Conservation (phyloP, 768 basidiomycete genomes). For the Suillus decipiens region DNA sequence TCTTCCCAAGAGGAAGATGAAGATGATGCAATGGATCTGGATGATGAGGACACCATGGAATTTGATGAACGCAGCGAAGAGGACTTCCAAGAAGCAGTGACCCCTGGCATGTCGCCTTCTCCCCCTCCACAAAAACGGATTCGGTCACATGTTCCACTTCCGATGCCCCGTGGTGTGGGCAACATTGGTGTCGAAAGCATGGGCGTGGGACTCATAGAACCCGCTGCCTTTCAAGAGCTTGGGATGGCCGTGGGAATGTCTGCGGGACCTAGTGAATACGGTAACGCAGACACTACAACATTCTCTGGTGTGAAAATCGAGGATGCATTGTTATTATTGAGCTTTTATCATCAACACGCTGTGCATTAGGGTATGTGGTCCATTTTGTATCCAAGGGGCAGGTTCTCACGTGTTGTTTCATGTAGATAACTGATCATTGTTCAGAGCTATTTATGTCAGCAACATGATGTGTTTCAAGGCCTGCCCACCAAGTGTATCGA, state of each 20-base stretch:
- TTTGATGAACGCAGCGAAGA: constrained; percentile 65
- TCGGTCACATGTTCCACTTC: constrained; percentile 28
- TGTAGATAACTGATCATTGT: neutral
- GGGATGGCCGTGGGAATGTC: constrained; percentile 44
- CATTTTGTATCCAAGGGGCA: neutral
- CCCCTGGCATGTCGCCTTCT: constrained; percentile 54
- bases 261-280: constrained; percentile 26
- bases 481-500: constrained; percentile 9
- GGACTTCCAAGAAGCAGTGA: constrained; percentile 73
- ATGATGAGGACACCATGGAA: constrained; percentile 42
- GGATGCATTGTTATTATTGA: constrained; percentile 72
- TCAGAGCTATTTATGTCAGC: constrained; percentile 9
- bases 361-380: constrained; percentile 43
- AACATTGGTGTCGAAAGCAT: constrained; percentile 32
- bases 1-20: constrained; percentile 43
- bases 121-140: constrained; percentile 36
- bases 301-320: constrained; percentile 65
- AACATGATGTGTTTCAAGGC: constrained; percentile 3
- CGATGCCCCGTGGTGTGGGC: constrained; percentile 29
- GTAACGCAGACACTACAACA: constrained; percentile 24
- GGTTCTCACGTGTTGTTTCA: neutral
- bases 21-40: constrained; percentile 53
- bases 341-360: constrained; percentile 71
- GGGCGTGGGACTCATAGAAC: constrained; percentile 39
- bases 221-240: constrained; percentile 46